These are phyloP conservation scores for Trametes elegans DNA, from an alignment of 768 basidiomycete species.

Conservation along the genomic window DNA sequence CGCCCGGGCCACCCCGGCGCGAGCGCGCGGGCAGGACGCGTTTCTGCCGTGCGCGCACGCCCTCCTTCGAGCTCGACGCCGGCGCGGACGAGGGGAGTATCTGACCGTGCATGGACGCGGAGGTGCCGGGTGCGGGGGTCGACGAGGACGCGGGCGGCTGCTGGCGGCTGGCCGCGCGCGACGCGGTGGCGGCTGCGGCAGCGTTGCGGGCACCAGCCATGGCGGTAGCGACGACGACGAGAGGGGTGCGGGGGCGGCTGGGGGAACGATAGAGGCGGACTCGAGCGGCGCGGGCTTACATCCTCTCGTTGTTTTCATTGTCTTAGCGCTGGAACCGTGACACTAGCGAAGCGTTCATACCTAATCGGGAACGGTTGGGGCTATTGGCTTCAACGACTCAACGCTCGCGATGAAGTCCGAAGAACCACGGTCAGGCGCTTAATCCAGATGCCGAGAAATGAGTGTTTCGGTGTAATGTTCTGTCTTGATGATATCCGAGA, in stretches of 20 bases:
- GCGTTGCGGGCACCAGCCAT: constrained; percentile 14
- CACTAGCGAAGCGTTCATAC: constrained; percentile 6
- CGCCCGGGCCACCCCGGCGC: constrained; percentile 76
- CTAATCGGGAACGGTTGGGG: constrained; percentile 2
- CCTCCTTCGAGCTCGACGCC: constrained; percentile 9
- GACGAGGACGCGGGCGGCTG: constrained; percentile 15
- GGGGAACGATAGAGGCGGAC: not conserved
- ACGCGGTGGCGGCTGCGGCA: constrained; percentile 11
- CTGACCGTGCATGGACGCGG: not conserved
- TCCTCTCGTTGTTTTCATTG: constrained; percentile 10
- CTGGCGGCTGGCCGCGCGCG: constrained; percentile 9
- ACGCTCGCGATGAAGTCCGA: not conserved
- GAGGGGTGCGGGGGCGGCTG: not conserved
- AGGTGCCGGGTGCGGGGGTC: constrained; percentile 3
- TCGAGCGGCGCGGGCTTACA: constrained; percentile 9
- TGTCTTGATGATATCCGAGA: too few species aligned
- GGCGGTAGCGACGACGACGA: not conserved
- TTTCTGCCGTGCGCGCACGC: constrained; percentile 51
- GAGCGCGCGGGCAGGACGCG: constrained; percentile 81
- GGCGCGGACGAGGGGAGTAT: constrained; percentile 3
- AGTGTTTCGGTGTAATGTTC: too few species aligned
- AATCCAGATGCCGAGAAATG: not conserved
- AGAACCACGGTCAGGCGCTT: too few species aligned
- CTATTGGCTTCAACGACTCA: constrained; percentile 12
- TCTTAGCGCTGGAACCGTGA: constrained; percentile 13